A percentile compares a stretch with the other conserved stretches of the same genome.
Conservation (phyloP, 2,329 filamentous ascomycete genomes). For the Neurospora sp. region DNA sequence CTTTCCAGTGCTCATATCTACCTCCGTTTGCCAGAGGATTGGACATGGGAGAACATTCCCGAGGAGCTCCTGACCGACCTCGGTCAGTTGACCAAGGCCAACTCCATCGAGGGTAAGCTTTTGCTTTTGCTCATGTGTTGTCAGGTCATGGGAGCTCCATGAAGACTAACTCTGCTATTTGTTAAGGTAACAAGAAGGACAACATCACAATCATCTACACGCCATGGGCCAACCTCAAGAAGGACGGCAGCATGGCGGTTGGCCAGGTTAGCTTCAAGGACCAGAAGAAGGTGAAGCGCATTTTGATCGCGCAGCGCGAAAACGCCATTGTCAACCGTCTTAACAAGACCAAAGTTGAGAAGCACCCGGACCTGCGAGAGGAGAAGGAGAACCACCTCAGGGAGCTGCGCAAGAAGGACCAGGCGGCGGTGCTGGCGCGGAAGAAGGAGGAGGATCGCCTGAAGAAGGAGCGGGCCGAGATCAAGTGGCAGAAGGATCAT, state of each 20-base stretch:
- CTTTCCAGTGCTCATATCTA: conserved; percentile 95
- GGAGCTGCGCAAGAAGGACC: conserved; percentile 62
- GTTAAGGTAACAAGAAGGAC: conserved; percentile 92
- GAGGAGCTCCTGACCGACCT: conserved; percentile 70
- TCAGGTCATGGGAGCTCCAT: conserved; percentile 1
- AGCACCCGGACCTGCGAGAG: conserved; percentile 69
- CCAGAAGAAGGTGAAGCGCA: conserved; percentile 69
- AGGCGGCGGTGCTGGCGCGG: conserved; percentile 51
- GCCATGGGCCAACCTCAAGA: conserved; percentile 88
- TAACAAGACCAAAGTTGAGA: conserved; percentile 91
- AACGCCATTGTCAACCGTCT: conserved; percentile 94
- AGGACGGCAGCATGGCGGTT: conserved; percentile 89
- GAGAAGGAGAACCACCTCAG: conserved; percentile 71
- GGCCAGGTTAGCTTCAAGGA: conserved; percentile 96
- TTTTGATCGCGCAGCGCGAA: conserved; percentile 70
- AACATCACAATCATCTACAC: conserved; percentile 97
- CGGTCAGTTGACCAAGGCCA: conserved; percentile 96
- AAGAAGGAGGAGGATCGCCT: conserved; percentile 66
- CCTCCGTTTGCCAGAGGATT: conserved; percentile 67
- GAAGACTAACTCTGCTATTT: conserved; percentile 6
- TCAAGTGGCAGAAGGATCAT: conserved; percentile 95
- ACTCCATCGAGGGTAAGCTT: conserved; percentile 79
- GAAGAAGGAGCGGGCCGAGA: conserved; percentile 71
- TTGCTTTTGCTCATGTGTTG: neutral
- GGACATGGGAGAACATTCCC: conserved; percentile 77